Percentiles rank a stretch among this genome's conserved stretches.
Conservation (phyloP, 148 eudicot species). For the Heliamphora exappendiculata region DNA sequence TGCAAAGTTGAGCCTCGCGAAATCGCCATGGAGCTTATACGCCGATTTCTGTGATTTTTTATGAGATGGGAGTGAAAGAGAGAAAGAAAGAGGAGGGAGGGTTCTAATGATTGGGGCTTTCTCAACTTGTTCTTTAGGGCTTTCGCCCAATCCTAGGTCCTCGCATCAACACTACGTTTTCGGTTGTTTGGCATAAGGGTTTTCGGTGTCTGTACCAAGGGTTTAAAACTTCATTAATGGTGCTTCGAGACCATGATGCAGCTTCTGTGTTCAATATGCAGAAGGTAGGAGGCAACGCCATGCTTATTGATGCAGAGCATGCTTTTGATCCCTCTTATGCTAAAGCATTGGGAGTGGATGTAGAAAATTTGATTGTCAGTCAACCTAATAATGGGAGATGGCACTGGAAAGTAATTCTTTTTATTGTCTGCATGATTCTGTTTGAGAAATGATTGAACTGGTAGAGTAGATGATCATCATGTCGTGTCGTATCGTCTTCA, state of each 20-base stretch:
- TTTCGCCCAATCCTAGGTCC: no score
- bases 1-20: no score
- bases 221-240: no score
- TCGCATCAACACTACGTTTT: no score
- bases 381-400: conserved; percentile 99
- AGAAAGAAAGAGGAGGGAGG: no score
- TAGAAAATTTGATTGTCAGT: conserved; percentile 91
- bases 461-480: not conserved
- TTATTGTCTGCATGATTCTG: conserved; percentile 9
- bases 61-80: no score
- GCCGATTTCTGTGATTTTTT: no score
- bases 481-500: not conserved
- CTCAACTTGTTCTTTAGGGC: no score
- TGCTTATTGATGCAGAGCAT: conserved; percentile 99
- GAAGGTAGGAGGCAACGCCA: conserved; percentile 88
- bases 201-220: not conserved
- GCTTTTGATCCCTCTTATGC: conserved; percentile 98
- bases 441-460: conserved; percentile 5
- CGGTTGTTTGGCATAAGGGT: no score
- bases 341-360: conserved; percentile 86
- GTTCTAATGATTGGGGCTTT: no score
- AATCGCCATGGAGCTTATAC: no score
- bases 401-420: conserved; percentile 81
- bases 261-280: conserved; percentile 27
- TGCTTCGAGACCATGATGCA: not conserved